Base-by-base conservation (phyloP, 225 moss, liverwort and hornwort genomes). In the Rhytidiadelphus loreus region DNA sequence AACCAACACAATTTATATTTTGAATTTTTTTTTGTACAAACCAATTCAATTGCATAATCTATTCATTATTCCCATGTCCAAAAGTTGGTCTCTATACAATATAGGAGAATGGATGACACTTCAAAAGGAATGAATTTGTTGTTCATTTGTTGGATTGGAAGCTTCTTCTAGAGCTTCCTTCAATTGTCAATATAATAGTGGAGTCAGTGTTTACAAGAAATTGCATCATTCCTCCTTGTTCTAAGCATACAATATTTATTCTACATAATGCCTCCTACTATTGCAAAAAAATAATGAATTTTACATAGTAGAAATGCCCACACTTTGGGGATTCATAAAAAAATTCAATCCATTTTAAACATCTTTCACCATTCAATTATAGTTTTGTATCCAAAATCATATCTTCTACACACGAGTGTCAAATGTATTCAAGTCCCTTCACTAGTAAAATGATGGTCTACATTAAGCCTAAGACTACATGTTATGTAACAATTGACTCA, bases 291-390 rank as follows among this genome's bases (percentile, higher is more conserved):
- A 19, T 3, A 2, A 16, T 20, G 8, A 75, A 75, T 33, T 33
- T 9, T 75, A 21, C 2, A 19, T 13, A 33, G 2, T 21, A 48
- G 8, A 75, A 50, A 50, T 0, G 0, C 1, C 21, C 5, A 50
- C 5, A 21, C 7, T 41, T 43, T 43, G 5, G 3, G 15, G 16
- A 6, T 25, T 43, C 9, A 26, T 26, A 26, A 75, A 72, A 71
- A 50, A 32, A 4, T 32, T 33, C 50, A 75, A 50, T 19, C 12
- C 8, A 46, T 50, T 32, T 75, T 29, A 7, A 44, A 50, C 5
- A 43, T 74, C 30, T 74, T 43, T 32, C 7, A 44, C 7, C 30
- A 52, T 50, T 50, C 50, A 75, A 48, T 33, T 48, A 32, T 5
- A 13, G 5, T 20, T 48, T 75, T 12, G 50, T 13, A 48, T 21